These are phyloP conservation scores for Aspergillus ochraceoroseus DNA, from an alignment of 2,329 filamentous ascomycete genomes.

Conservation along the genomic window DNA sequence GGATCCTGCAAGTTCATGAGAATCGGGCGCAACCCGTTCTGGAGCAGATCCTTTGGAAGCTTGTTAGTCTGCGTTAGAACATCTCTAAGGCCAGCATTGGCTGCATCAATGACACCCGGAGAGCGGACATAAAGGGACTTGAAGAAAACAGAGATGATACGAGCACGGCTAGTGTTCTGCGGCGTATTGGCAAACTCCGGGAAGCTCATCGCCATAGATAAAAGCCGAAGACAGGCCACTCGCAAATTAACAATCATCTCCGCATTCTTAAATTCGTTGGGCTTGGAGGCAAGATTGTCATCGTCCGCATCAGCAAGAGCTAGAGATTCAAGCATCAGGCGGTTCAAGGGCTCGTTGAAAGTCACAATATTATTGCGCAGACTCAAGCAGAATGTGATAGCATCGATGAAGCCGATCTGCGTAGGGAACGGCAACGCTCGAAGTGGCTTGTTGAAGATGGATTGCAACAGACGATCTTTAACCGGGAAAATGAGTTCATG, in stretches of 20 bases:
- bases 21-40: slow-evolving; percentile 91
- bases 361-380: slow-evolving; percentile 83
- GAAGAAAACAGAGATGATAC: slow-evolving; percentile 94
- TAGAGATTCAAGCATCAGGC: slow-evolving; percentile 86
- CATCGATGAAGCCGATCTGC: slow-evolving; percentile 97
- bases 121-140: slow-evolving; percentile 94
- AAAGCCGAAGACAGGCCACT: slow-evolving; percentile 85
- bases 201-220: slow-evolving; percentile 90
- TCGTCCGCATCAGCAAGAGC: slow-evolving; percentile 93
- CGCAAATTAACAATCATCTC: slow-evolving; percentile 87
- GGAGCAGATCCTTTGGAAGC: slow-evolving; percentile 87
- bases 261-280: slow-evolving; percentile 88
- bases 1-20: slow-evolving; percentile 93
- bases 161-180: slow-evolving; percentile 57
- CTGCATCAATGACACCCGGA: slow-evolving; percentile 84
- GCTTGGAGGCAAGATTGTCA: slow-evolving; percentile 86
- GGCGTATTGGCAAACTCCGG: slow-evolving; percentile 79
- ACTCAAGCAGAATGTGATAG: slow-evolving; percentile 89
- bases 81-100: slow-evolving; percentile 81
- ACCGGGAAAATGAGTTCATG: slow-evolving; percentile 86
- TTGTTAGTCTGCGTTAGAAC: slow-evolving; percentile 86
- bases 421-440: slow-evolving; percentile 87
- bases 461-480: slow-evolving; percentile 80
- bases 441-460: slow-evolving; percentile 92
- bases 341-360: slow-evolving; percentile 86